Percentiles rank a stretch among this genome's conserved stretches.
These are phyloP conservation scores for Apiospora koreana DNA, from an alignment of 2,329 filamentous ascomycete genomes.

Conservation along the genomic window DNA sequence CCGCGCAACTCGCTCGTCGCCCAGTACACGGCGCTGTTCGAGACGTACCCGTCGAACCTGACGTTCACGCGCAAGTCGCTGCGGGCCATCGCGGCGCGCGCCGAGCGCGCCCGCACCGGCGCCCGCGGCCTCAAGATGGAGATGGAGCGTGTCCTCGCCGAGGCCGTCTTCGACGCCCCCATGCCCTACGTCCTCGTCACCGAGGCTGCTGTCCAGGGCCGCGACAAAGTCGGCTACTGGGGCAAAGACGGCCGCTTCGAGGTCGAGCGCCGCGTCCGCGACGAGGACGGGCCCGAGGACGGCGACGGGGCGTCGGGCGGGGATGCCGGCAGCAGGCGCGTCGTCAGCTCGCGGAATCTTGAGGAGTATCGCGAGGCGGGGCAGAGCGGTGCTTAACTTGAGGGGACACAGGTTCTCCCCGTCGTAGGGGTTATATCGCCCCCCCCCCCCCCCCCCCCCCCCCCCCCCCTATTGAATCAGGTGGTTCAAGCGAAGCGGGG, in stretches of 20 bases:
- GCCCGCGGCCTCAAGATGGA: slow-evolving; percentile 78
- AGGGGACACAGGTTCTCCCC: background rate
- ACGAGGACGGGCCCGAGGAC: slow-evolving; percentile 51
- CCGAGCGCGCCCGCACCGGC: slow-evolving; percentile 67
- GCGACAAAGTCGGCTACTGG: slow-evolving; percentile 62
- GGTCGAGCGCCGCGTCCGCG: slow-evolving; percentile 66
- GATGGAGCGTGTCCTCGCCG: slow-evolving; percentile 75
- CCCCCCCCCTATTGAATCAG: background rate
- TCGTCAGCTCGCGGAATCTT: slow-evolving; percentile 22
- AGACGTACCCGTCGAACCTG: slow-evolving; percentile 75
- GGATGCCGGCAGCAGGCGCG: slow-evolving; percentile 10
- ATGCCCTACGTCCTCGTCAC: slow-evolving; percentile 75
- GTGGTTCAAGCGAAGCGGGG: background rate
- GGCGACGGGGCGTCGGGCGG: background rate
- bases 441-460: no score
- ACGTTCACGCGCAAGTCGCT: slow-evolving; percentile 82
- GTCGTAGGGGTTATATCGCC: background rate
- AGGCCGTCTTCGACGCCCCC: slow-evolving; percentile 81
- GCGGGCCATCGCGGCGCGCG: slow-evolving; percentile 74
- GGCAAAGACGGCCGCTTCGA: slow-evolving; percentile 71
- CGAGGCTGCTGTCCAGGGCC: slow-evolving; percentile 65
- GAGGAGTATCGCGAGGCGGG: slow-evolving; percentile 34
- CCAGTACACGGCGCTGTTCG: slow-evolving; percentile 88
- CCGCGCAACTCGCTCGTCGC: slow-evolving; percentile 84
- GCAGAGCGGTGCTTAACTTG: slow-evolving; percentile 29